Evolutionary conservation across 1,139 yeast species (phyloP).

Genomic region (Tardiomyces depauwii): DNA sequence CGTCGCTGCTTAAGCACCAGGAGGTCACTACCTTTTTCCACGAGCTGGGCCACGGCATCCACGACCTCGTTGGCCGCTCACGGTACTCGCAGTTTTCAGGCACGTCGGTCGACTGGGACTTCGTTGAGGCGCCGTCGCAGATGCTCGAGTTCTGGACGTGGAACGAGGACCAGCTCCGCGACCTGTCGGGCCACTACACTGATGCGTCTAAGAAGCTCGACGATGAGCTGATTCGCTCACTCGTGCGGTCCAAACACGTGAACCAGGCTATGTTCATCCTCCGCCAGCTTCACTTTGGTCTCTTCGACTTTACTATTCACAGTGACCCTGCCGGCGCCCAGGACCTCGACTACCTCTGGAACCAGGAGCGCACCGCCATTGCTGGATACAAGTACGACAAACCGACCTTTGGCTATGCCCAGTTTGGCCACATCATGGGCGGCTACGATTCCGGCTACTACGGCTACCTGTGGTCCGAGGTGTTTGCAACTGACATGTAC

Average conservation of each 20-base stretch:
- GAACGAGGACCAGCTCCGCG: constrained; percentile 49
- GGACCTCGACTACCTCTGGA: constrained; percentile 43
- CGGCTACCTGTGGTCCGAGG: constrained; percentile 78
- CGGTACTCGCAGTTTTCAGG: constrained; percentile 61
- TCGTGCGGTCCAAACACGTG: constrained; percentile 60
- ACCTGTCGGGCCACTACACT: constrained; percentile 52
- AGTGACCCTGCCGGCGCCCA: constrained; percentile 33
- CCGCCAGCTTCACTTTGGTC: constrained; percentile 67
- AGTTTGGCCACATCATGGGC: constrained; percentile 76
- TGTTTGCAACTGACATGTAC: constrained; percentile 76
- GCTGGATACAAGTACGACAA: constrained; percentile 43
- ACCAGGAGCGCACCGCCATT: constrained; percentile 45
- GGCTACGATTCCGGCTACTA: constrained; percentile 84
- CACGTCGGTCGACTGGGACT: constrained; percentile 68
- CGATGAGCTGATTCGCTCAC: constrained; percentile 47
- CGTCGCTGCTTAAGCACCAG: constrained; percentile 63
- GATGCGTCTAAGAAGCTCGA: constrained; percentile 46
- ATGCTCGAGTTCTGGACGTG: constrained; percentile 87
- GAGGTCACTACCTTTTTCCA: constrained; percentile 84
- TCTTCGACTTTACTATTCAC: constrained; percentile 67
- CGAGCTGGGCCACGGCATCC: constrained; percentile 85
- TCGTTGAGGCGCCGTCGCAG: constrained; percentile 86
- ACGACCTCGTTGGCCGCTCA: constrained; percentile 59
- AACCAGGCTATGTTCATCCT: constrained; percentile 60
- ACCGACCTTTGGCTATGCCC: constrained; percentile 53